Evolutionary conservation across 805 yeast genomes (phyloP).

Genomic region (Candida cerambycidarum): DNA sequence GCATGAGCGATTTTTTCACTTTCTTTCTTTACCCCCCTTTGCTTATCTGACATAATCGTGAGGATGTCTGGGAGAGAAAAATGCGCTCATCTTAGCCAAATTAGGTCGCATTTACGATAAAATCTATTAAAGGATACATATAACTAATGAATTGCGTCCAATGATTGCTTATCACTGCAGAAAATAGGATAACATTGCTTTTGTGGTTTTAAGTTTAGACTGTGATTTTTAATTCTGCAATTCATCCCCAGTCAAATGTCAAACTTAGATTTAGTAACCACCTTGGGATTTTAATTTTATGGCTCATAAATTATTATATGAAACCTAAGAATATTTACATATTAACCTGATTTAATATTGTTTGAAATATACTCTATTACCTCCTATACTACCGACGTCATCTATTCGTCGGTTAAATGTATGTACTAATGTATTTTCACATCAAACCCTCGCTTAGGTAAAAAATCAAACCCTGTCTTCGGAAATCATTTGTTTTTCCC

Average conservation of each 20-base stretch:
- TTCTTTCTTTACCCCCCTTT: neutral
- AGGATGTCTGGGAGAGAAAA: neutral
- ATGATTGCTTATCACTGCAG: neutral
- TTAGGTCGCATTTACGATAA: neutral
- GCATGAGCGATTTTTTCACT: neutral
- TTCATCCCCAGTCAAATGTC: too few relatives aligned
- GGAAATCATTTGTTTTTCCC: conserved; percentile 4
- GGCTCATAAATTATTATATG: too few relatives aligned
- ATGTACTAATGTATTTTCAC: too few relatives aligned
- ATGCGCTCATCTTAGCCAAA: neutral
- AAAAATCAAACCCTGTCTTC: conserved; percentile 5
- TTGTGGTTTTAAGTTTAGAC: neutral
- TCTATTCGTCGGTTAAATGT: too few relatives aligned
- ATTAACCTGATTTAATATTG: too few relatives aligned
- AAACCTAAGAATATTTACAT: too few relatives aligned
- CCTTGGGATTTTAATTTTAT: too few relatives aligned
- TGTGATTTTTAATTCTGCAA: neutral
- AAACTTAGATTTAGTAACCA: too few relatives aligned
- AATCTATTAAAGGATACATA: neutral
- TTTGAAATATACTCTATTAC: too few relatives aligned
- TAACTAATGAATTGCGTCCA: conserved; percentile 1
- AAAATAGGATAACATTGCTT: neutral
- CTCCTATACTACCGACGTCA: too few relatives aligned
- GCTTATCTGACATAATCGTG: neutral
- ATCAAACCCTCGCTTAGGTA: conserved; percentile 3